These are phyloP conservation scores for Candida verbasci DNA, from an alignment of 805 yeast genomes.

Conservation along the genomic window DNA sequence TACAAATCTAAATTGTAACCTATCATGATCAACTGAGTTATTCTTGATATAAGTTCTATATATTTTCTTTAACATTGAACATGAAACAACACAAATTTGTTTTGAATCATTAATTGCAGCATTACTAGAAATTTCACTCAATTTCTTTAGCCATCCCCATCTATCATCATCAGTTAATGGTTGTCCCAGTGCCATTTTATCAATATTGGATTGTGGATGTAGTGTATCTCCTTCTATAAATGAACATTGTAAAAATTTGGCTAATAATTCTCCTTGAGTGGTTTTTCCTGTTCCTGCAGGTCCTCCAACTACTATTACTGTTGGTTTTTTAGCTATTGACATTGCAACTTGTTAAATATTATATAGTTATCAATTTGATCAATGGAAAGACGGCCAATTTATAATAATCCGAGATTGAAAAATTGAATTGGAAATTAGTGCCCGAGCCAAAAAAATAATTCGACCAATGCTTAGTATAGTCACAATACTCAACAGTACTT, in stretches of 20 bases:
- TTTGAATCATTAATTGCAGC: constrained; percentile 25
- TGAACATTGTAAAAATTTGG: constrained; percentile 42
- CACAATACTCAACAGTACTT: too few relatives aligned
- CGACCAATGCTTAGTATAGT: too few relatives aligned
- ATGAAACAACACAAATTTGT: constrained; percentile 55
- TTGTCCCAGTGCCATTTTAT: constrained; percentile 76
- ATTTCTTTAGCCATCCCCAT: constrained; percentile 75
- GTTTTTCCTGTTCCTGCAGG: constrained; percentile 97
- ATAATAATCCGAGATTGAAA: too few relatives aligned
- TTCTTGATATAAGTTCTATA: constrained; percentile 64
- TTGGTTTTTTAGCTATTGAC: constrained; percentile 9
- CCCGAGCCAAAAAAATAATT: too few relatives aligned
- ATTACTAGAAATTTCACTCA: constrained; percentile 41
- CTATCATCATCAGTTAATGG: constrained; percentile 89
- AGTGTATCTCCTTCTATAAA: constrained; percentile 83
- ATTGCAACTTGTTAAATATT: background rate
- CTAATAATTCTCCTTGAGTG: constrained; percentile 59
- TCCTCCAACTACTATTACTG: constrained; percentile 74
- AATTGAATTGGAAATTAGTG: too few relatives aligned
- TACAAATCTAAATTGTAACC: constrained; percentile 51
- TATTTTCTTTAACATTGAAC: constrained; percentile 75
- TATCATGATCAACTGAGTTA: constrained; percentile 19
- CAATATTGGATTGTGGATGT: constrained; percentile 69
- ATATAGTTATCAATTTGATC: too few relatives aligned
- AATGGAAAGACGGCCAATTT: too few relatives aligned